These are phyloP conservation scores for Cymodocea nodosa DNA, from an alignment of 116 monocot species.

Conservation along the genomic window DNA sequence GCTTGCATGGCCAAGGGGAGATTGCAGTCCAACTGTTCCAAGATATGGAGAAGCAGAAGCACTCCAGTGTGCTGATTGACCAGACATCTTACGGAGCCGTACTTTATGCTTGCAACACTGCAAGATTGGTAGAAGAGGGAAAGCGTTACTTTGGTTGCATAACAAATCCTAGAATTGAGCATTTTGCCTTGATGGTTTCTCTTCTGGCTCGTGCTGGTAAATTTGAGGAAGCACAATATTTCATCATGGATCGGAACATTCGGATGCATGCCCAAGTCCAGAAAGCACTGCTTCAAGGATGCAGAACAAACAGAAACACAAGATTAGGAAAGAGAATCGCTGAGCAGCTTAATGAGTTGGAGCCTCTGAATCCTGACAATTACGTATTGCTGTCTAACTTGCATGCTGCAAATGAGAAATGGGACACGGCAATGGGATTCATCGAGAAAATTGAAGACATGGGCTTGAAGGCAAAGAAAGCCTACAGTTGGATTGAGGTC, in stretches of 20 bases:
- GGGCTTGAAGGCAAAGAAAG: slow-evolving; percentile 40
- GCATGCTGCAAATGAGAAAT: slow-evolving; percentile 23
- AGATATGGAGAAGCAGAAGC: slow-evolving; percentile 23
- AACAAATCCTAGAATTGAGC: slow-evolving; percentile 11
- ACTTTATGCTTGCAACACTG: slow-evolving; percentile 27
- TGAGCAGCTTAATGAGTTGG: slow-evolving; percentile 32
- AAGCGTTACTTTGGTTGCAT: slow-evolving; percentile 18
- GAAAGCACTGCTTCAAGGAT: slow-evolving; percentile 37
- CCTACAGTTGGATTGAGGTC: slow-evolving; percentile 49
- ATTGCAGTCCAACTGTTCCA: slow-evolving; percentile 24
- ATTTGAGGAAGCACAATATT: slow-evolving; percentile 24
- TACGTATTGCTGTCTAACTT: slow-evolving; percentile 39
- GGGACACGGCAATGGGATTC: slow-evolving; percentile 14
- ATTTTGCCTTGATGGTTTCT: slow-evolving; percentile 22
- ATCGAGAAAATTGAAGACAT: slow-evolving; percentile 39
- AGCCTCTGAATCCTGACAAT: slow-evolving; percentile 48
- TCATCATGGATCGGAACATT: slow-evolving; percentile 13
- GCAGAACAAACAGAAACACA: slow-evolving; percentile 34
- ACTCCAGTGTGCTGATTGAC: slow-evolving; percentile 3
- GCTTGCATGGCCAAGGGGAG: slow-evolving; percentile 41
- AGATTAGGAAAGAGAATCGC: slow-evolving; percentile 30
- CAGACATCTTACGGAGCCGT: slow-evolving; percentile 12
- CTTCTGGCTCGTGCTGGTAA: slow-evolving; percentile 27
- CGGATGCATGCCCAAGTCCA: slow-evolving; percentile 7
- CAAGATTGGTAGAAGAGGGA: slow-evolving; percentile 29